Evolutionary conservation across 768 basidiomycete genomes (phyloP).

Genomic region (Panellus pusillus): DNA sequence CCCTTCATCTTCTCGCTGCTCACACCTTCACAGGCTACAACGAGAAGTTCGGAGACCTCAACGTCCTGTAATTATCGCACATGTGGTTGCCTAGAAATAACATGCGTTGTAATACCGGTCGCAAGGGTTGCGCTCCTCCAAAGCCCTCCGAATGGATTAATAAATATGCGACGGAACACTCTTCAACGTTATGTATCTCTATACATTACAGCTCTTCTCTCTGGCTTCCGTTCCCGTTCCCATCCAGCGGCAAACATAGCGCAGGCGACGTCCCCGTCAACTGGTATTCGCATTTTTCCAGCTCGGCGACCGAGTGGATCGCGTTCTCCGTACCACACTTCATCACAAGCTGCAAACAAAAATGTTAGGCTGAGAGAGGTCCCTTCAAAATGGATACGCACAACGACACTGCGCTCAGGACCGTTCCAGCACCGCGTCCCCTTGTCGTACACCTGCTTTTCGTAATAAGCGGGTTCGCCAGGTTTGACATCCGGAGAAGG

Average conservation of each 20-base stretch:
- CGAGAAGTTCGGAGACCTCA: conserved; percentile 96
- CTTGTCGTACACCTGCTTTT: conserved; percentile 75
- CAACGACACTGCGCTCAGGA: conserved; percentile 82
- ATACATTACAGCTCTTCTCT: conserved; percentile 42
- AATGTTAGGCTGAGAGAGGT: background rate
- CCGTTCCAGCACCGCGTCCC: conserved; percentile 98
- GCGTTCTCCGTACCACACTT: conserved; percentile 86
- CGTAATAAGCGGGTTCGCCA: conserved; percentile 75
- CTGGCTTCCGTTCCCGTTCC: conserved; percentile 31
- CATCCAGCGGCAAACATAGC: conserved; percentile 63
- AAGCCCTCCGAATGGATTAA: background rate
- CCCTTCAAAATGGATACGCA: conserved; percentile 32
- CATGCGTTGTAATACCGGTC: conserved; percentile 8
- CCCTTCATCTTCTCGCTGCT: background rate
- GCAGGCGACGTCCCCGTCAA: conserved; percentile 85
- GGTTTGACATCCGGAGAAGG: conserved; percentile 50
- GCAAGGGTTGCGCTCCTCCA: no score
- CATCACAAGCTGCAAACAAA: conserved; percentile 62
- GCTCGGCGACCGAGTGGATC: conserved; percentile 74
- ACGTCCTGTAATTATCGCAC: conserved; percentile 67
- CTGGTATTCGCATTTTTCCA: conserved; percentile 96
- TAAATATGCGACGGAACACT: conserved; percentile 8
- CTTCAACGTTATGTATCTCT: background rate
- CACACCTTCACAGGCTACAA: conserved; percentile 62
- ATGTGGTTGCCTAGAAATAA: conserved; percentile 17